Conservation (phyloP, 768 basidiomycete genomes). For the Pulveroboletus sp. region DNA sequence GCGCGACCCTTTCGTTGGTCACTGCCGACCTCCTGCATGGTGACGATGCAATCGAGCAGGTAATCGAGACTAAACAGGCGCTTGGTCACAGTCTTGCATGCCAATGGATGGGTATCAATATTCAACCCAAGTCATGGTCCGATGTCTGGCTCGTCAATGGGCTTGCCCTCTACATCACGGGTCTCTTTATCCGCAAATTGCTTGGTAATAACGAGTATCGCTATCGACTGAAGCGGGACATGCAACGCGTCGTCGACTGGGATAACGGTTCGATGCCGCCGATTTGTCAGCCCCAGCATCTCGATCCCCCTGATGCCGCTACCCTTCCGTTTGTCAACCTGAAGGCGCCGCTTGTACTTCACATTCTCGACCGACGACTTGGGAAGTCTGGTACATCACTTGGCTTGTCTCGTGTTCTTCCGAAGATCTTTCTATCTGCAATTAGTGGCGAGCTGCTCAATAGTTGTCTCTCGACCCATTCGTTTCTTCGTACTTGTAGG, state of each 20-base stretch:
- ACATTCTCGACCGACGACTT: constrained; percentile 89
- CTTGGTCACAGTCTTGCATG: constrained; percentile 86
- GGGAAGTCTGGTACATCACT: constrained; percentile 94
- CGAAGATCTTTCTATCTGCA: constrained; percentile 91
- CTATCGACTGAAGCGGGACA: constrained; percentile 92
- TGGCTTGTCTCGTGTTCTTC: constrained; percentile 89
- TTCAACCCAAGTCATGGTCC: constrained; percentile 87
- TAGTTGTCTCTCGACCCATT: constrained; percentile 83
- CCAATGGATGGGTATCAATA: constrained; percentile 97
- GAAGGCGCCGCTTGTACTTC: constrained; percentile 92
- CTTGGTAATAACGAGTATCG: constrained; percentile 97
- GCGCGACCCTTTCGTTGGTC: constrained; percentile 77
- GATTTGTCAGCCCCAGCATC: constrained; percentile 83
- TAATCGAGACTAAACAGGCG: constrained; percentile 81
- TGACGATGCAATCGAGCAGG: constrained; percentile 88
- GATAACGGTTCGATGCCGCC: constrained; percentile 90
- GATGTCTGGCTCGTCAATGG: constrained; percentile 98
- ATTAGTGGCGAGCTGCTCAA: constrained; percentile 85
- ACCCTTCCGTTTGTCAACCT: constrained; percentile 86
- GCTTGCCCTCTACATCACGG: constrained; percentile 84
- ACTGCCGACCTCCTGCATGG: constrained; percentile 81
- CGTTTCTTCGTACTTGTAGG: constrained; percentile 86
- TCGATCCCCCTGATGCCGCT: constrained; percentile 79
- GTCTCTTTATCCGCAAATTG: constrained; percentile 78
- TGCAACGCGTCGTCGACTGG: constrained; percentile 83